Base-by-base conservation (phyloP, 164 flowering plant genomes). In the Platanus orientalis region DNA sequence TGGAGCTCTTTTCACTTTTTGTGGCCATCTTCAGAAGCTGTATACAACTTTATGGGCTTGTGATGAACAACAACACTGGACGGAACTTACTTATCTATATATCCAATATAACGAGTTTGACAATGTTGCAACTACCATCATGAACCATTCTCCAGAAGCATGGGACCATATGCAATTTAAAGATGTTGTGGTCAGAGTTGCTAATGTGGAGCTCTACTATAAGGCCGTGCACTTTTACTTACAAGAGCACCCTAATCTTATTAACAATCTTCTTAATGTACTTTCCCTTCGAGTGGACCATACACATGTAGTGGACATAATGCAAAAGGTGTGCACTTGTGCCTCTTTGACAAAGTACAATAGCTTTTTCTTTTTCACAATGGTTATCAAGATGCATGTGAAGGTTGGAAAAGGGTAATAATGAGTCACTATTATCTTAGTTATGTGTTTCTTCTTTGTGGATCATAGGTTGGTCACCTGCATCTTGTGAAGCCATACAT, bases 11-110 rank as follows among this genome's bases (percentile, higher is more conserved):
- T n/a, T n/a, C n/a, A n/a, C n/a, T n/a, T n/a, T n/a, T n/a, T n/a
- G n/a, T n/a, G n/a, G n/a, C n/a, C n/a, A n/a, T n/a, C n/a, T n/a
- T n/a, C n/a, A n/a, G n/a, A n/a, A n/a, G n/a, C n/a, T n/a, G n/a
- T n/a, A n/a, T n/a, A n/a, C n/a, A n/a, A n/a, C n/a, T n/a, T n/a
- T 90, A 16, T 69, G 92, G 58, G 97, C 92, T 39, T 90, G 95
- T 70, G 95, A 88, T 75, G 92, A 90, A 54, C 92, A 88, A 39
- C 94, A 88, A 62, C 97, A 86, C 62, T 90, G 97, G 97, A 81
- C 79, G 69, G 97, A 90, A 63, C 84, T 88, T 11, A 83, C 89
- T 3, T 88, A 84, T 69, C 56, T n/a, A n/a, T n/a, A n/a, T n/a
- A n/a, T n/a, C n/a, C n/a, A n/a, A n/a, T n/a, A n/a, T n/a, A n/a